Base-by-base conservation (phyloP, 129 eudicot species). In the Smallanthus sonchifolius region DNA sequence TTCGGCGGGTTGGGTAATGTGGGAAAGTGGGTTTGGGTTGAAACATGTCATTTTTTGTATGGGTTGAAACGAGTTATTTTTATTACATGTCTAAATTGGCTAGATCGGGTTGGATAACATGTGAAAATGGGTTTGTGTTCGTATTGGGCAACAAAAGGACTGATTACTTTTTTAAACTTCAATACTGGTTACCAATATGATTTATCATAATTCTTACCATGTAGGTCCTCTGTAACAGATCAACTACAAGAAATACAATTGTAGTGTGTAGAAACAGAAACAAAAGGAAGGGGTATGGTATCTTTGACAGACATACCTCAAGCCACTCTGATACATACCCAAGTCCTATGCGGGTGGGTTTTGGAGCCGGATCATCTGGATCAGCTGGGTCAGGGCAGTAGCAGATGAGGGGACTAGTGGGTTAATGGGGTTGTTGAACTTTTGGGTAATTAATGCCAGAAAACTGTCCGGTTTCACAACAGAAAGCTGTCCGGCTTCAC, bases 261-360 rank as follows among this genome's bases (percentile, higher is more conserved):
- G 59, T 72, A 83, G 69, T 86, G 91, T 65, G 82, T 86, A 38
- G 71, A 84, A 61, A 85, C 93, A 19, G 79, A 83, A 81, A 76
- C 75, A 61, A 91, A 90, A 76, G 98, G 98, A 79, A 82, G 96
- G 72, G 98, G 93, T 66, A 91, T 94, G 92, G 73, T 84, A 71
- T 80, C 91, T 57, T 47, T 61, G 75, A 64, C 42, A 10, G 96
- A 88, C 67, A 81, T 90, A 76, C 87, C 93, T 51, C 69, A 83
- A 69, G 76, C 92, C 65, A 77, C 96, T 71, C n/a, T n/a, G n/a
- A n/a, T n/a, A n/a, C n/a, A n/a, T n/a, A n/a, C n/a, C n/a, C n/a
- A n/a, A n/a, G n/a, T n/a, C n/a, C n/a, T n/a, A n/a, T n/a, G n/a
- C n/a, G n/a, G n/a, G n/a, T n/a, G n/a, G n/a, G n/a, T n/a, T n/a